phyloP scores from a whole-genome alignment of 78 protist species.

The Bodo saltans region DNA sequence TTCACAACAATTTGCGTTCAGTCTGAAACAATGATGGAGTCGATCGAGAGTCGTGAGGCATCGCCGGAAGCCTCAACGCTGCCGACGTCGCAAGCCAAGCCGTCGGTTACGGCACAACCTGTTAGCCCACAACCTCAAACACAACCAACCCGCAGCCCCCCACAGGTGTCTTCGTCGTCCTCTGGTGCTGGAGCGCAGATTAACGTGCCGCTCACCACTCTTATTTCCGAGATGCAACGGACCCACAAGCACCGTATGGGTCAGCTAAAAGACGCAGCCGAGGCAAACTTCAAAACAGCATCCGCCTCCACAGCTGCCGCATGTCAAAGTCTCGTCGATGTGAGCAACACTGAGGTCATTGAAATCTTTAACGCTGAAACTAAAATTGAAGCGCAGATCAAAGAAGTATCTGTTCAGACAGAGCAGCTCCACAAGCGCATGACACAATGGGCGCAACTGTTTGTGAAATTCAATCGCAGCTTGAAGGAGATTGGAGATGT shows the following conservation, averaged over 20 bases:
- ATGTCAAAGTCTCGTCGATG: neutral
- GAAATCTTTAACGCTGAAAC: neutral
- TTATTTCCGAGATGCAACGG: too few relatives aligned
- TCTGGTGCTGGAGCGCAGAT: too few relatives aligned
- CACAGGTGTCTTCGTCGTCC: too few relatives aligned
- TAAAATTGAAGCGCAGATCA: neutral
- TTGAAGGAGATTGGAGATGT: neutral
- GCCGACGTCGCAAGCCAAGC: too few relatives aligned
- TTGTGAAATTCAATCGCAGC: neutral
- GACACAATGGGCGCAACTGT: neutral
- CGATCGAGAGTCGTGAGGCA: too few relatives aligned
- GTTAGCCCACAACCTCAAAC: too few relatives aligned
- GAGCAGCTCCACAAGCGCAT: neutral
- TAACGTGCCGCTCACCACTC: too few relatives aligned
- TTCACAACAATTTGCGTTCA: too few relatives aligned
- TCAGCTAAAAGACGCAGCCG: neutral
- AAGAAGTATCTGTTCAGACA: neutral
- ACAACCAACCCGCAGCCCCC: too few relatives aligned
- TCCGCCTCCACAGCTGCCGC: neutral
- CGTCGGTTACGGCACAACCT: too few relatives aligned
- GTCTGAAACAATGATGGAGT: too few relatives aligned
- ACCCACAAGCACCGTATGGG: neutral
- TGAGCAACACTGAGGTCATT: neutral
- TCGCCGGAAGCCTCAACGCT: too few relatives aligned
- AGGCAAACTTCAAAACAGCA: neutral